Conservation (phyloP, 495 filamentous ascomycete genomes). For the Chlorociboria aeruginascens region DNA sequence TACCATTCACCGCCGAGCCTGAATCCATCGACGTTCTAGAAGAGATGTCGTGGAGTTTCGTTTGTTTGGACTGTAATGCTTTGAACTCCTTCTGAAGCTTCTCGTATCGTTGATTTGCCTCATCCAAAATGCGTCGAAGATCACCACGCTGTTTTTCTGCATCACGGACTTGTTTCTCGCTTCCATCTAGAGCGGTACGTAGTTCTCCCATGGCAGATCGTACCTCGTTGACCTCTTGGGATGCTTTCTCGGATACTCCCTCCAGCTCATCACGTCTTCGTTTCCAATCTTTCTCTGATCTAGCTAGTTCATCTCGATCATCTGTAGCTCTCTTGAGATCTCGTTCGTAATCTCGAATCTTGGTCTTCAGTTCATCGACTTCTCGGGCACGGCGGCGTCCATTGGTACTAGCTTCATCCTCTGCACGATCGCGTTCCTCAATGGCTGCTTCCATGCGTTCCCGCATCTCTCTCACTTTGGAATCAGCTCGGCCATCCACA, state of each 20-base stretch:
- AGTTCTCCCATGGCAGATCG: conserved; percentile 68
- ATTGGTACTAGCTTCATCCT: conserved; percentile 74
- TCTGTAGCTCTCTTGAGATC: conserved; percentile 54
- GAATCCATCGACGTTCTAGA: conserved; percentile 14
- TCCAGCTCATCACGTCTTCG: conserved; percentile 65
- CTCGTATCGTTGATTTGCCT: conserved; percentile 62
- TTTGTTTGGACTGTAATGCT: conserved; percentile 5
- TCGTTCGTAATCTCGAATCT: conserved; percentile 69
- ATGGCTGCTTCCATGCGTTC: conserved; percentile 77
- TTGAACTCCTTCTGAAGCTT: conserved; percentile 50
- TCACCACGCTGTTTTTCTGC: conserved; percentile 72
- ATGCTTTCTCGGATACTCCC: conserved; percentile 49
- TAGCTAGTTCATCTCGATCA: conserved; percentile 58
- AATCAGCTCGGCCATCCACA: conserved; percentile 70
- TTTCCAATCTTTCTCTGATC: conserved; percentile 55
- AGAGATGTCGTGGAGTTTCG: conserved; percentile 3
- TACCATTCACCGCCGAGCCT: conserved; percentile 11
- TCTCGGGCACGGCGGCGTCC: conserved; percentile 68
- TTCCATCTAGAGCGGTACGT: conserved; percentile 70
- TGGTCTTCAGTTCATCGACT: conserved; percentile 71
- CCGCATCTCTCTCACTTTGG: conserved; percentile 75
- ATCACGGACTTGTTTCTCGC: conserved; percentile 70
- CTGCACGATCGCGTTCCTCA: conserved; percentile 84
- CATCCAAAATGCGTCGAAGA: conserved; percentile 62
- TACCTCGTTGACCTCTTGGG: conserved; percentile 60